These are phyloP conservation scores for Saccharomycopsis sp. DNA, from an alignment of 805 yeast genomes.

Conservation along the genomic window DNA sequence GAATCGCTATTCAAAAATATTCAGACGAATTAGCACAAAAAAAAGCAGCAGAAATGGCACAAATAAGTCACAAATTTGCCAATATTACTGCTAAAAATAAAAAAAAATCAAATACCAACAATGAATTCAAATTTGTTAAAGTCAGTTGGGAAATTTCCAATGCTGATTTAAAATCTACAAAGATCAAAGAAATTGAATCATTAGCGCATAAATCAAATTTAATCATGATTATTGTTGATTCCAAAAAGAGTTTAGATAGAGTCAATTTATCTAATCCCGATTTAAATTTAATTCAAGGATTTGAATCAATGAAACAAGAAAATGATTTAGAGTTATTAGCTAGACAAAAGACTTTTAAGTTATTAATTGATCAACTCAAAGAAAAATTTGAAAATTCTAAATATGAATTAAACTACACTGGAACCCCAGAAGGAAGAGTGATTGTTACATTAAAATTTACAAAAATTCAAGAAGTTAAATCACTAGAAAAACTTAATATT, in stretches of 20 bases:
- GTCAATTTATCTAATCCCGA: background rate
- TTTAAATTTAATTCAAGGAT: background rate
- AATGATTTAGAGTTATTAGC: conserved; percentile 13
- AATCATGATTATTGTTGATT: conserved; percentile 8
- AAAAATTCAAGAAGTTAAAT: background rate
- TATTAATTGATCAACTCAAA: no score
- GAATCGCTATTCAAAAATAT: conserved; percentile 11
- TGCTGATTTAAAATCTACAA: conserved; percentile 7
- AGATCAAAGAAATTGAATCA: conserved; percentile 6
- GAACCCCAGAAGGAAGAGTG: background rate
- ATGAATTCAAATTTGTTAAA: conserved; percentile 8
- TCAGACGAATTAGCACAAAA: conserved; percentile 8
- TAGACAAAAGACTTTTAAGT: conserved; percentile 12
- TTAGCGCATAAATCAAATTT: conserved; percentile 4
- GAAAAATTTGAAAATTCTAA: conserved; percentile 3
- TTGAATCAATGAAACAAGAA: background rate
- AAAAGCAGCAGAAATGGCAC: conserved; percentile 7
- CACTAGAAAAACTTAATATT: background rate
- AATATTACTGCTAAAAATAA: conserved; percentile 4
- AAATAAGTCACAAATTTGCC: conserved; percentile 8
- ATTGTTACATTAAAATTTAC: background rate
- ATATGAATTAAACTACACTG: background rate
- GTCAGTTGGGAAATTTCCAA: conserved; percentile 16
- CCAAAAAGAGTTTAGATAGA: conserved; percentile 4
- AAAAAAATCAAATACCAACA: conserved; percentile 2